phyloP scores from a whole-genome alignment of 2,329 filamentous ascomycete genomes.

The Coniella lustricola region DNA sequence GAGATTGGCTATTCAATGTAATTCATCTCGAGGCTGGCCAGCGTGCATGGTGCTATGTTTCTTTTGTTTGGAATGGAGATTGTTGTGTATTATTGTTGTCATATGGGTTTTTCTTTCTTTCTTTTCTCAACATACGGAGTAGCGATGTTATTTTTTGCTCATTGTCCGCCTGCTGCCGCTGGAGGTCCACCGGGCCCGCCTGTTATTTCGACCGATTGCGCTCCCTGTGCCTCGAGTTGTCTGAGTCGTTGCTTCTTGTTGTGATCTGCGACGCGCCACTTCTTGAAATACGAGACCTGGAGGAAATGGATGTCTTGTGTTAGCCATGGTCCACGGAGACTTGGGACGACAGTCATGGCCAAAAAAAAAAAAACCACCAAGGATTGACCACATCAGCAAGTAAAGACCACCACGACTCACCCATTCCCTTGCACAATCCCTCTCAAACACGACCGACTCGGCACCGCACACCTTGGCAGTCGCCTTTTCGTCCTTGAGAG shows the following conservation, averaged over 20 bases:
- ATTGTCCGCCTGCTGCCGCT: background rate
- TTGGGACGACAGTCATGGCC: too few relatives aligned
- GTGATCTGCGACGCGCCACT: constrained; percentile 85
- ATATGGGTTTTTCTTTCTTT: too few relatives aligned
- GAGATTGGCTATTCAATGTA: too few relatives aligned
- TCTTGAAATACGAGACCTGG: constrained; percentile 95
- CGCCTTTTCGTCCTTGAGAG: constrained; percentile 36
- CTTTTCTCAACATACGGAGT: too few relatives aligned
- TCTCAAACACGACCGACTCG: constrained; percentile 58
- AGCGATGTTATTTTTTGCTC: too few relatives aligned
- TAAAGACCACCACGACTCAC: constrained; percentile 45
- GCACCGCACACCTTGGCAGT: constrained; percentile 32
- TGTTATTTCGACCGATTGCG: constrained; percentile 45
- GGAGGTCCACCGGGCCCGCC: constrained; percentile 18
- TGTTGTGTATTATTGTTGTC: too few relatives aligned
- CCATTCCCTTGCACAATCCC: constrained; percentile 85
- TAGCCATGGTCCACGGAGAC: too few relatives aligned
- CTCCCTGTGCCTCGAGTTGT: constrained; percentile 67
- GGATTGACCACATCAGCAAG: too few relatives aligned
- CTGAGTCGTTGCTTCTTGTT: constrained; percentile 76
- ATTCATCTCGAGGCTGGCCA: too few relatives aligned
- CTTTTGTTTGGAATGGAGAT: too few relatives aligned
- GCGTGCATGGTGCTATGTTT: too few relatives aligned
- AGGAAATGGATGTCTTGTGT: background rate
- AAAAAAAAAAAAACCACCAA: too few relatives aligned